These are phyloP conservation scores for Mycena olivaceomarginata DNA, from an alignment of 768 basidiomycete genomes.

Conservation along the genomic window DNA sequence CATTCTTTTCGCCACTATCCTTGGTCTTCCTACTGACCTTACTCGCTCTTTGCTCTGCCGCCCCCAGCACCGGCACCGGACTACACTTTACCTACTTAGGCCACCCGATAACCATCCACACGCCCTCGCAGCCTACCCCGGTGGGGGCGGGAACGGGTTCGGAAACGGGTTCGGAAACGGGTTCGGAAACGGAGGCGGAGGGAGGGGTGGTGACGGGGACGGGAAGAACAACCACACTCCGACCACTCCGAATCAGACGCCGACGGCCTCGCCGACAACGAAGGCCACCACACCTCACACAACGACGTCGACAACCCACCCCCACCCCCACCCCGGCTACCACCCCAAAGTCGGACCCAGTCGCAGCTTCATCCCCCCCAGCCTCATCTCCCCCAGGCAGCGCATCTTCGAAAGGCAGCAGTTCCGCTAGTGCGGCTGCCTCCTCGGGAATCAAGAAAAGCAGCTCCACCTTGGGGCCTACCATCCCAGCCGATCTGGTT, in stretches of 20 bases:
- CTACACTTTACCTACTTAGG: constrained; percentile 2
- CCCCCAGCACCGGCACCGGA: constrained; percentile 12
- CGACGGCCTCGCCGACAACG: background rate
- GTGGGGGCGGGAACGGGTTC: background rate
- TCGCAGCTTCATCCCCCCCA: background rate
- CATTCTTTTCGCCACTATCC: constrained; percentile 39
- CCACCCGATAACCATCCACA: constrained; percentile 1
- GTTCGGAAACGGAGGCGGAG: background rate
- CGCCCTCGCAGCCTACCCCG: background rate
- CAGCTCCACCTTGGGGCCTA: background rate
- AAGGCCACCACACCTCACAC: background rate
- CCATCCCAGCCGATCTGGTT: constrained; percentile 5
- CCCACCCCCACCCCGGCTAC: background rate
- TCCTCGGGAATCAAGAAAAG: background rate
- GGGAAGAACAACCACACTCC: background rate
- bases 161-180: no score
- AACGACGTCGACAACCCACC: background rate
- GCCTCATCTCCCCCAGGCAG: no score
- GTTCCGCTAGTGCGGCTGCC: background rate
- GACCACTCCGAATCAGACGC: background rate
- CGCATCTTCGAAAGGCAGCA: background rate
- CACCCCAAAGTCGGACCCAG: background rate
- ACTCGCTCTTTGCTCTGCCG: constrained; percentile 32
- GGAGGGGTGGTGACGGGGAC: background rate
- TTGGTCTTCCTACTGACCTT: constrained; percentile 43